Base-by-base conservation (phyloP, 192 early-diverging fungal genomes). In the Backusella sp. region DNA sequence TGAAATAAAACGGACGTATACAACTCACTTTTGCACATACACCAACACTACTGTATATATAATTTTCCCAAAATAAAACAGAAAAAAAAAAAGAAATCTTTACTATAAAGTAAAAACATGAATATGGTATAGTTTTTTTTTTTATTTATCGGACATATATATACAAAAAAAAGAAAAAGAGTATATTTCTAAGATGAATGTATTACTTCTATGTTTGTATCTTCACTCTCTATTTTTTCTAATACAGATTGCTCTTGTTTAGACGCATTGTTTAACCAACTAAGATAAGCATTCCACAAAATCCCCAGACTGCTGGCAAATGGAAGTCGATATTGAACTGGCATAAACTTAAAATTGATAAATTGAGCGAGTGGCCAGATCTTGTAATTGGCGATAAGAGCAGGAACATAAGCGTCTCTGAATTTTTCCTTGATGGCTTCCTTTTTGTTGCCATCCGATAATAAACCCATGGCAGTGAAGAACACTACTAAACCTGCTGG, bases 201-300 rank as follows among this genome's bases (percentile, higher is more conserved):
- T 12, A 69, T 39, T 23, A 23, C 0, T 11, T 69, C 68, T 9
- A 41, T 23, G n/a, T 23, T 36, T 41, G 68, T 41, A 69, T 69
- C 68, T 21, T 69, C 68, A 1, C 26, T 69, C 28, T 71, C 70
- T 34, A 71, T 4, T 46, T 19, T 30, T 35, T 73, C 56, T 59
- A 62, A 41, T 39, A 41, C 41, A 7, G 32, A n/a, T 32, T 80
- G 71, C 34, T 76, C 66, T 21, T 77, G 42, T 34, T 79, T 74
- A 9, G 76, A 69, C 15, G 70, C 75, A 74, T 85, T 90, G 74
- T 92, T 92, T 0, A 88, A 68, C 87, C 89, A 91, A 35, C 91
- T 92, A 30, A 94, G 84, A 80, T 91, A 93, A 7, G 87, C 80
- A 68, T 92, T 93, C 93, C 93, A 94, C 19, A 91, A 85, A n/a